Percentiles rank a stretch among this genome's conserved stretches.
These are phyloP conservation scores for Aspergillus haitiensis DNA, from an alignment of 495 filamentous ascomycete genomes.

Conservation along the genomic window DNA sequence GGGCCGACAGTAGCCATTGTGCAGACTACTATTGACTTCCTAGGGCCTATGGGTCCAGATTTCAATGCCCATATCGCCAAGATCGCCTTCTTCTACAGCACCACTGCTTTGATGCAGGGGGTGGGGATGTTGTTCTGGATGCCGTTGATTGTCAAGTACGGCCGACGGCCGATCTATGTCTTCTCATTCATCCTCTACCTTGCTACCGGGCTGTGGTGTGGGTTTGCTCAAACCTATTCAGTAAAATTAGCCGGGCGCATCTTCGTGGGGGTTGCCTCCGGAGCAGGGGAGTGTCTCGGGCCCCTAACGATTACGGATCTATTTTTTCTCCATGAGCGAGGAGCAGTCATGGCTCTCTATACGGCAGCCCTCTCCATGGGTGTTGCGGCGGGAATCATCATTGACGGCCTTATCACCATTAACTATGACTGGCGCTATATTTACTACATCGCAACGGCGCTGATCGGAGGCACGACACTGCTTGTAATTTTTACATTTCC, in stretches of 20 bases:
- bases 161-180: constrained; percentile 54
- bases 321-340: constrained; percentile 61
- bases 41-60: constrained; percentile 31
- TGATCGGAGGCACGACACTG: constrained; percentile 45
- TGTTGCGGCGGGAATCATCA: constrained; percentile 47
- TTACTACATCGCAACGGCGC: constrained; percentile 48
- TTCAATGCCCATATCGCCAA: constrained; percentile 41
- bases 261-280: constrained; percentile 51
- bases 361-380: constrained; percentile 48
- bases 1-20: constrained; percentile 55
- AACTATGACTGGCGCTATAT: constrained; percentile 50
- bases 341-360: constrained; percentile 49
- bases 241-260: constrained; percentile 48
- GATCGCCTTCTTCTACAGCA: constrained; percentile 54
- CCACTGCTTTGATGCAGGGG: constrained; percentile 51
- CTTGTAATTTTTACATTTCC: constrained; percentile 54
- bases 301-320: constrained; percentile 57
- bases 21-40: constrained; percentile 48
- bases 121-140: constrained; percentile 56
- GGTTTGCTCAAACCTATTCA: constrained; percentile 42
- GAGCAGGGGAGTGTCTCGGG: constrained; percentile 54
- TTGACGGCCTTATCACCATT: constrained; percentile 53
- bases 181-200: constrained; percentile 48
- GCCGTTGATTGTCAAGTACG: constrained; percentile 56
- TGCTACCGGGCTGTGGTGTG: constrained; percentile 46